Evolutionary conservation across 1,284 basidiomycete species (phyloP), one percentile per base, ranked within the genome.

Genomic region (Trichosporon faecale): DNA sequence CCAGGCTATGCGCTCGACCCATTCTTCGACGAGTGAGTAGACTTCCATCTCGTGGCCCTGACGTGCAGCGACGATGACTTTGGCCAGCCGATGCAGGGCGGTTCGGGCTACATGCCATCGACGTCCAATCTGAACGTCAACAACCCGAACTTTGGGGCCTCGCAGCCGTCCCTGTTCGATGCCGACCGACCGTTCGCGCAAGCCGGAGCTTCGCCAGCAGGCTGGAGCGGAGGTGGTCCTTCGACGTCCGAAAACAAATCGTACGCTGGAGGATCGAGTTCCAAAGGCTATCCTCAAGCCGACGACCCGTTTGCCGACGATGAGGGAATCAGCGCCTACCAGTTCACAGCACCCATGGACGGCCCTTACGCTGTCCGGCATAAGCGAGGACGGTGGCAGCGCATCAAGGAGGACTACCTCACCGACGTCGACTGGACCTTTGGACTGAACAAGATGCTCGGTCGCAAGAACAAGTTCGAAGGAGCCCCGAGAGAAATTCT

Each of bases 401-500:
- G 72, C 29, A 74, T 80, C 73, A 79, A 75, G 67, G 80, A 81
- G 61, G 76, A 80, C 71, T 70, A 79, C 55, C 66, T 83, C 37
- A 79, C 76, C 16, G 81, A 82, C 69, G 75, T 83, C 52, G 81
- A 83, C 66, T 82, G 81, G 80, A 81, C 80, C 0, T 79, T 82
- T 66, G 82, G 82, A 0, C 64, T 83, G 31, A 80, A 80, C 68
- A 64, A 67, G 23, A 65, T 82, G 66, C 69, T 83, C n/a, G 76
- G 81, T 16, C 73, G 80, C 64, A 76, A 74, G 67, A 76, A 73
- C 71, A 81, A 80, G 68, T 82, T 82, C 49, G 80, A 82, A 18
- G 83, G 83, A 0, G 74, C 83, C 21, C 80, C 83, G 0, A 72
- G 84, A 52, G 80, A 82, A 64, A 87, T 95, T 70, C 86, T 89